Base-by-base conservation (phyloP, 108 stramenopile species). In the Cyclostephanos invisitatus region DNA sequence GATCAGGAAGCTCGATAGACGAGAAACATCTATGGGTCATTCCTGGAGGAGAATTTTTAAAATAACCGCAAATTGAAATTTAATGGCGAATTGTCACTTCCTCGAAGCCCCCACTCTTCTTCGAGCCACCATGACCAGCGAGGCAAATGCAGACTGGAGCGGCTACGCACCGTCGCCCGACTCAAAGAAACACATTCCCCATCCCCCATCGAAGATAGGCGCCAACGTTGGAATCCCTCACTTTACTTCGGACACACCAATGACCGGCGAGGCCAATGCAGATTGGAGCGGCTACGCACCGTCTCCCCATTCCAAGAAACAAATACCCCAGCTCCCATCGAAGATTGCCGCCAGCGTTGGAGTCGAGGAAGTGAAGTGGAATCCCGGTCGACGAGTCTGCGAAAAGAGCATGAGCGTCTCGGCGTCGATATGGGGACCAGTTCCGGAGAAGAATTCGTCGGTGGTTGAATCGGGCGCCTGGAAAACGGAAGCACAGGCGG, bases 261-360 rank as follows among this genome's bases (percentile, higher is more conserved):
- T 50, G 35, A 27, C 21, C 35, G 5, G 15, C 49, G 21, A 37
- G 62, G 18, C 70, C 12, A 68, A 79, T 59, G 81, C 81, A 17
- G 86, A 86, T 47, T 86, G 86, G 86, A 74, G 76, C n/a, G 86
- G 86, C 12, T 70, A 54, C 48, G 77, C 79, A 8, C 17, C 76
- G 9, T 25, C 60, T 0, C 32, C 56, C 22, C 35, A 60, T 49
- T 67, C 67, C 25, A 72, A 78, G 48, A 72, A 69, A 51, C 84
- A 84, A 51, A 51, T 69, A 7, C 38, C 64, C 11, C 56, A 44
- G 35, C 74, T 54, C 27, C 80, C 73, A 8, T 59, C 50, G 3
- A 71, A 78, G 35, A 70, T 83, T 42, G 67, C 17, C n/a, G 57
- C 68, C 25, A 55, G 79, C 21, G 49, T 73, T 54, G 66, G 53